A percentile compares a stretch with the other conserved stretches of the same genome.
Conservation (phyloP, 441 rosid genomes). For the Jatropha multifida region DNA sequence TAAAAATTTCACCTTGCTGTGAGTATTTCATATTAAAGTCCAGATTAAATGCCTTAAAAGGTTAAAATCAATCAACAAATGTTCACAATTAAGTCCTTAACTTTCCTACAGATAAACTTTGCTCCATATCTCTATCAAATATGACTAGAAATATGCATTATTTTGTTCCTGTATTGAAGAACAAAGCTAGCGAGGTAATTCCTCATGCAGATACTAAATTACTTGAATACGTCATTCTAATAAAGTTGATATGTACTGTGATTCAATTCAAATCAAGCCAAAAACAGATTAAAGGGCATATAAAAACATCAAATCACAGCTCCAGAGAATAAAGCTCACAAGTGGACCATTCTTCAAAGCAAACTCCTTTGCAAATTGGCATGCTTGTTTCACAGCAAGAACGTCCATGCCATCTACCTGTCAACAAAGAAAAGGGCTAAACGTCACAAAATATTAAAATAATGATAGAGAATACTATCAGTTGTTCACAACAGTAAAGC, state of each 20-base stretch:
- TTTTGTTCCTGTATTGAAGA: not conserved
- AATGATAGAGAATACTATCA: not conserved
- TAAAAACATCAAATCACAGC: constrained; percentile 4
- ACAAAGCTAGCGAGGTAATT: constrained; percentile 2
- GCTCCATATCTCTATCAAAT: not conserved
- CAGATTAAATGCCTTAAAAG: not conserved
- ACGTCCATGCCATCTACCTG: constrained; percentile 99
- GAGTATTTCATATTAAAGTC: not conserved
- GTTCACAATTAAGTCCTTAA: not conserved
- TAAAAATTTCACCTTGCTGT: not conserved
- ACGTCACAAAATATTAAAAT: not conserved
- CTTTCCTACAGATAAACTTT: not conserved
- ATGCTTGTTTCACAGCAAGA: constrained; percentile 92
- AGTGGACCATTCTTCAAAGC: constrained; percentile 92
- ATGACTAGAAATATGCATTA: constrained; percentile 3
- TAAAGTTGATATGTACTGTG: not conserved
- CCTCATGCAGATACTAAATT: not conserved
- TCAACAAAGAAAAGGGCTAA: not conserved
- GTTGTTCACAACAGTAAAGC: not conserved
- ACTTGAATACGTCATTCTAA: not conserved
- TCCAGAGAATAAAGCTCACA: constrained; percentile 45
- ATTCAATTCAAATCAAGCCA: not conserved
- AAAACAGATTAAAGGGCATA: not conserved
- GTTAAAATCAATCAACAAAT: not conserved
- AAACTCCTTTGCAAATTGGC: constrained; percentile 91